Conservation (phyloP, 306 rosid genomes). For the Cicer arietinum region DNA sequence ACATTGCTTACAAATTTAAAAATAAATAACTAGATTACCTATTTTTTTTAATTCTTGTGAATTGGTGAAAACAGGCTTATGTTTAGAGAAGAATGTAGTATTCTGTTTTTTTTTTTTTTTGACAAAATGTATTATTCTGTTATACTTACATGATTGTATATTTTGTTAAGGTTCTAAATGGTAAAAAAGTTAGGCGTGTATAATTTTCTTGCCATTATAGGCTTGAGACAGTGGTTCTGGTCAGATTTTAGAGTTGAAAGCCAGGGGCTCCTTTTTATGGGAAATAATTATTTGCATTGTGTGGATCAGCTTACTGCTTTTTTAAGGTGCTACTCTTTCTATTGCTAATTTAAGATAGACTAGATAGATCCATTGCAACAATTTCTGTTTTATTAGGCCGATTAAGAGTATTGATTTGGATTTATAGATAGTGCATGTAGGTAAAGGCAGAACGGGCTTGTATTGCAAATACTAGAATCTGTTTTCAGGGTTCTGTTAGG, state of each 20-base stretch:
- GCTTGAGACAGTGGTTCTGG: conserved; percentile 3
- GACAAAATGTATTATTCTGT: neutral
- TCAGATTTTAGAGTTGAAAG: neutral
- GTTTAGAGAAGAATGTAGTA: neutral
- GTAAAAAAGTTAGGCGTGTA: neutral
- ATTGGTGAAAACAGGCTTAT: neutral
- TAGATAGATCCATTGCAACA: neutral
- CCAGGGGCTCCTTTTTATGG: neutral
- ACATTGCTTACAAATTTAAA: neutral
- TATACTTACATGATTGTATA: neutral
- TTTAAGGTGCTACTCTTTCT: neutral
- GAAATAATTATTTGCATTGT: neutral
- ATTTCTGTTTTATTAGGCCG: neutral
- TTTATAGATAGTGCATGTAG: neutral
- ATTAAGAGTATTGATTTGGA: neutral
- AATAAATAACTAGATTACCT: neutral
- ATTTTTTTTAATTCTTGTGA: neutral
- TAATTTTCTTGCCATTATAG: neutral
- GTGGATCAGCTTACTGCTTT: neutral
- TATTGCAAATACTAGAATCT: neutral
- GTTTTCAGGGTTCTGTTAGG: neutral
- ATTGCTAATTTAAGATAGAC: neutral
- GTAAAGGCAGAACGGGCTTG: neutral
- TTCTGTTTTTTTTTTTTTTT: neutral
- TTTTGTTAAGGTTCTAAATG: neutral